phyloP scores from a whole-genome alignment of 1,284 basidiomycete species.

The Veloboletus limbatus region DNA sequence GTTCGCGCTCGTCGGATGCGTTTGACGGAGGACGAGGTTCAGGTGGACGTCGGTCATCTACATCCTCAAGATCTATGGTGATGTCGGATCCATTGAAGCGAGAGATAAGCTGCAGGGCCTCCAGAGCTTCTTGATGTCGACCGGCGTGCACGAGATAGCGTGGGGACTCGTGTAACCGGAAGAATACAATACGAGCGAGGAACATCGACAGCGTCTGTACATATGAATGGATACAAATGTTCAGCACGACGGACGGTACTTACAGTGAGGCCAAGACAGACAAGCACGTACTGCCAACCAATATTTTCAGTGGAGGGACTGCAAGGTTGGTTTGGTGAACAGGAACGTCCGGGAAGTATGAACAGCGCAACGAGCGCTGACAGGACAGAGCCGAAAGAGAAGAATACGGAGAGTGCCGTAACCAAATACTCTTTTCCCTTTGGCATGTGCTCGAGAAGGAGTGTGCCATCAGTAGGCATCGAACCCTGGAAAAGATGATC shows the following conservation, averaged over 20 bases:
- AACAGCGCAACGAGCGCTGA: conserved; percentile 76
- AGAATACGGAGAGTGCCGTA: conserved; percentile 94
- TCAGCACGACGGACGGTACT: conserved; percentile 30
- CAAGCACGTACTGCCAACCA: conserved; percentile 86
- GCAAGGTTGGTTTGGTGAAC: conserved; percentile 52
- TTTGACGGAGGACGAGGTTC: conserved; percentile 13
- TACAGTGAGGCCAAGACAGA: conserved; percentile 69
- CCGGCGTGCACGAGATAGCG: conserved; percentile 87
- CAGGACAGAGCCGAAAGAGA: conserved; percentile 87
- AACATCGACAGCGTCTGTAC: conserved; percentile 84
- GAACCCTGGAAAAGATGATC: conserved; percentile 56
- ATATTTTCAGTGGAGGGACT: conserved; percentile 67
- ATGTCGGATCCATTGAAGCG: conserved; percentile 78
- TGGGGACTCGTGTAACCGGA: conserved; percentile 91
- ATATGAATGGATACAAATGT: conserved; percentile 5
- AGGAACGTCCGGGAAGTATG: conserved; percentile 78
- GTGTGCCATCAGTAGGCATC: conserved; percentile 96
- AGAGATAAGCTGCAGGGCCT: conserved; percentile 79
- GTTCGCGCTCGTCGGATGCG: conserved; percentile 27
- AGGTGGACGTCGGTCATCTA: conserved; percentile 48
- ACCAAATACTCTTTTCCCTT: conserved; percentile 89
- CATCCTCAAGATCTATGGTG: conserved; percentile 67
- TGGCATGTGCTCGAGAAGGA: conserved; percentile 93
- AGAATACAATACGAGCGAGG: conserved; percentile 81
- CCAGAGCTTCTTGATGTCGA: conserved; percentile 76